Evolutionary conservation across 208 protist species (phyloP), one percentile per base, ranked within the genome.

Genomic region (Trypanosoma melophagium): DNA sequence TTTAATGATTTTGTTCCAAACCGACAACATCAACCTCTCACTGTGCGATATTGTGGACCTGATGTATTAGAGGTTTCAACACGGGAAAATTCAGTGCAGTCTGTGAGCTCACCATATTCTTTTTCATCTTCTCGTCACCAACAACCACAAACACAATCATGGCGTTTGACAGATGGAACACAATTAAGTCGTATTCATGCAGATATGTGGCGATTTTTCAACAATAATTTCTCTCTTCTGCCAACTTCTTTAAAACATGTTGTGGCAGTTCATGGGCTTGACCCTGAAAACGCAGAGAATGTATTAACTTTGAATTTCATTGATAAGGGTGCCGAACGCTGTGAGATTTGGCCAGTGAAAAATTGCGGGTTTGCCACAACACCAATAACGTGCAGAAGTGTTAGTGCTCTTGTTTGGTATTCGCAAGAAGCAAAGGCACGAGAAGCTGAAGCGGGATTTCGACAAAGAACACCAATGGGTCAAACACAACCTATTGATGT

Each of bases 1-100:
- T 76, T 92, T 10, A 61, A 93, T 74, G 71, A 93, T 64, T 95
- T 95, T 68, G 86, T 90, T 7, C 86, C 90, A 8, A 69, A 87
- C 50, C 74, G 86, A 22, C 89, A 95, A 61, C 83, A 89, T 60
- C 80, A 92, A 64, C 80, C 77, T 42, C 80, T 95, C 5, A 58
- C 71, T 19, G 90, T 92, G 55, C 77, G 74, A 0, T 93, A 92
- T 76, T 92, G 82, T 67, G 79, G 81, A 13, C 83, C 77, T 0
- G 83, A 87, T 44, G 35, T 40, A n/a, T 52, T 24, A 31, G 51
- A 69, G 7, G 7, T 31, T 0, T 38, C 9, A 17, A 40, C n/a
- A 14, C 19, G 9, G 13, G 52, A 52, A 25, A 14, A 41, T 51
- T 57, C 62, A 63, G 35, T 40, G 16, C 31, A 4, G 19, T 31